These are phyloP conservation scores for Batkoa obscura DNA, from an alignment of 371 early-diverging fungal genomes.

Conservation along the genomic window DNA sequence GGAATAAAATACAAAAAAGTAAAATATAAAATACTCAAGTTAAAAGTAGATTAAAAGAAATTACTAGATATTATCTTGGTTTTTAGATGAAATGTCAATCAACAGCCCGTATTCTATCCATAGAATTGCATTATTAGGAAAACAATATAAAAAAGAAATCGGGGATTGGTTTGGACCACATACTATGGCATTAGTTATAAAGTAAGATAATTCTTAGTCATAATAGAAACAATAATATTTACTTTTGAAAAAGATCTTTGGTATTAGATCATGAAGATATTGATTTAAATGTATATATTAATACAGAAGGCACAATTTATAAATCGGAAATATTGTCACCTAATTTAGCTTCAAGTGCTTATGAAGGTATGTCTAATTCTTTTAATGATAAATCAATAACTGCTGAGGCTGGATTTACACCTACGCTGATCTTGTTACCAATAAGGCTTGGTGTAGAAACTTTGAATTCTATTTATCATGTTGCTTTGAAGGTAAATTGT, in stretches of 20 bases:
- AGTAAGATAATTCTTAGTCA: constrained; percentile 27
- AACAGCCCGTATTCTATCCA: constrained; percentile 80
- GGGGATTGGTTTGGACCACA: constrained; percentile 95
- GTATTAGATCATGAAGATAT: constrained; percentile 37
- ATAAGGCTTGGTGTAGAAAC: constrained; percentile 73
- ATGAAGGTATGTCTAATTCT: constrained; percentile 13
- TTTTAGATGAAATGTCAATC: constrained; percentile 57
- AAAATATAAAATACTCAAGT: background rate
- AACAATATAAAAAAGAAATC: constrained; percentile 65
- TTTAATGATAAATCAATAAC: constrained; percentile 66
- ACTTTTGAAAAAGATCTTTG: constrained; percentile 25
- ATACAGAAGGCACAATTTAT: constrained; percentile 55
- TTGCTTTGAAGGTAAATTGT: constrained; percentile 32
- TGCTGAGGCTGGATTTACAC: constrained; percentile 31
- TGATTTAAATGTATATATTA: constrained; percentile 42
- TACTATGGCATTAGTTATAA: constrained; percentile 75
- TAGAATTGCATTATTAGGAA: constrained; percentile 66
- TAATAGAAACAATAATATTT: constrained; percentile 10
- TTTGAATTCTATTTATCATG: constrained; percentile 65
- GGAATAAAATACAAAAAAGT: background rate
- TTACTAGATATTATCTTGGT: constrained; percentile 40
- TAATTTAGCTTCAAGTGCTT: constrained; percentile 8
- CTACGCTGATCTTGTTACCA: constrained; percentile 64
- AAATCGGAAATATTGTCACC: constrained; percentile 23
- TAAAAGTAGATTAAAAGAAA: background rate